phyloP scores from a whole-genome alignment of 1,284 basidiomycete species.

The Anthracocystis panici-leucophaei region DNA sequence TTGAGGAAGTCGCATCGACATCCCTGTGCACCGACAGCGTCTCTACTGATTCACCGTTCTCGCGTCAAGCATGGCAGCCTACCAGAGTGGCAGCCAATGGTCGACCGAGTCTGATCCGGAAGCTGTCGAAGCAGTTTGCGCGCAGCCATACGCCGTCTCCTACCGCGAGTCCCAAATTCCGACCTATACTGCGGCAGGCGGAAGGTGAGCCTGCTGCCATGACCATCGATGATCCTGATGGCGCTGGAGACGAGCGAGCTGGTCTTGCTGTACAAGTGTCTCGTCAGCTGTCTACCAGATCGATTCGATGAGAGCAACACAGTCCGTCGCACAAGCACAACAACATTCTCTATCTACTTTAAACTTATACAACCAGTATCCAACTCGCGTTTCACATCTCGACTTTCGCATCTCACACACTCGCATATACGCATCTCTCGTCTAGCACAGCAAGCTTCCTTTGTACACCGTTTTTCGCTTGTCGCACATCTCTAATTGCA shows the following conservation, averaged over 20 bases:
- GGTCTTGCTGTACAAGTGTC: not conserved
- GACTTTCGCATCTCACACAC: not conserved
- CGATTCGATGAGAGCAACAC: slow-evolving; percentile 16
- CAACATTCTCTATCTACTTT: not conserved
- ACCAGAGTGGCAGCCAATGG: slow-evolving; percentile 1
- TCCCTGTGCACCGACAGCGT: not conserved
- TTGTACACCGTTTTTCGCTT: not conserved
- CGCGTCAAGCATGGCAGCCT: not conserved
- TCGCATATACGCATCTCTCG: not conserved
- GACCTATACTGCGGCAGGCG: slow-evolving; percentile 5
- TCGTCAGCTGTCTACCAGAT: slow-evolving; percentile 9
- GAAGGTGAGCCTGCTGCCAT: slow-evolving; percentile 21
- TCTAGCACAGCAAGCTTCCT: slow-evolving; percentile 1
- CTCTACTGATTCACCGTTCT: slow-evolving; percentile 15
- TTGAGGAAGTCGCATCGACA: slow-evolving; percentile 12
- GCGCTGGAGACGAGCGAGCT: not conserved
- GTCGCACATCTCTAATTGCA: not conserved
- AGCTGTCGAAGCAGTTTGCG: slow-evolving; percentile 40
- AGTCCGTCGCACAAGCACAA: not conserved
- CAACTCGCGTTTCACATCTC: slow-evolving; percentile 5
- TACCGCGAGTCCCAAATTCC: slow-evolving; percentile 23
- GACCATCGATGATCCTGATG: slow-evolving; percentile 9
- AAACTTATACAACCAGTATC: not conserved
- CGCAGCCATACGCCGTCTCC: slow-evolving; percentile 33
- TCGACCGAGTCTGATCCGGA: slow-evolving; percentile 32